phyloP scores from a whole-genome alignment of 192 early-diverging fungal genomes.

The Backusella psychrophila region DNA sequence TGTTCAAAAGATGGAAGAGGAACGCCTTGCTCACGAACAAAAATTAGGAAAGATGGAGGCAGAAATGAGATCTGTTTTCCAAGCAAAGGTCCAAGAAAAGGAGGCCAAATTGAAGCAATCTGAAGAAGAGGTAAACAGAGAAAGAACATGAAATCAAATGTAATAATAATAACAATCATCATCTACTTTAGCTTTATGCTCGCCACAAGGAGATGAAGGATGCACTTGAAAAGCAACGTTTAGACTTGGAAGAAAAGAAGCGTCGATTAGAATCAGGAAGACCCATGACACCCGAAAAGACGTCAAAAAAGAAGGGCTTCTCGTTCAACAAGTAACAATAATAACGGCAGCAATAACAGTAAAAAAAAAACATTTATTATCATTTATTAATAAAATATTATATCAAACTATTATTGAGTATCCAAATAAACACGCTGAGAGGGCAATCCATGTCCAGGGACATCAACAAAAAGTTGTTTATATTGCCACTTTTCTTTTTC shows the following conservation, averaged over 20 bases:
- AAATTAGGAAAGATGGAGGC: constrained; percentile 98
- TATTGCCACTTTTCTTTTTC: constrained; percentile 46
- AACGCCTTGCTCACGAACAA: constrained; percentile 86
- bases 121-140: constrained; percentile 70
- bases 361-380: neutral
- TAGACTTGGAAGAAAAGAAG: constrained; percentile 96
- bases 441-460: constrained; percentile 46
- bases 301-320: constrained; percentile 67
- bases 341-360: neutral
- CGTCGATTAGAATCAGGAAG: constrained; percentile 73
- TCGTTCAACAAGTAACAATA: constrained; percentile 51
- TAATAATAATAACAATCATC: neutral
- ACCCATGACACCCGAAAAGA: constrained; percentile 73
- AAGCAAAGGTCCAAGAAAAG: constrained; percentile 98
- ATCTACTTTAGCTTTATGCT: constrained; percentile 65
- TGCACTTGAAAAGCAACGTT: constrained; percentile 88
- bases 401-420: neutral
- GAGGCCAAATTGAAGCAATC: constrained; percentile 97
- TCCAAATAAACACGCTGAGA: constrained; percentile 44
- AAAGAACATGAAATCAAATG: neutral
- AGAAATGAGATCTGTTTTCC: constrained; percentile 99
- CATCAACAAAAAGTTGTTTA: constrained; percentile 51
- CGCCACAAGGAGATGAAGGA: constrained; percentile 99
- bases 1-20: constrained; percentile 83
- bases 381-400: neutral